Conservation (phyloP, 768 basidiomycete genomes). For the Podaxis sp. region DNA sequence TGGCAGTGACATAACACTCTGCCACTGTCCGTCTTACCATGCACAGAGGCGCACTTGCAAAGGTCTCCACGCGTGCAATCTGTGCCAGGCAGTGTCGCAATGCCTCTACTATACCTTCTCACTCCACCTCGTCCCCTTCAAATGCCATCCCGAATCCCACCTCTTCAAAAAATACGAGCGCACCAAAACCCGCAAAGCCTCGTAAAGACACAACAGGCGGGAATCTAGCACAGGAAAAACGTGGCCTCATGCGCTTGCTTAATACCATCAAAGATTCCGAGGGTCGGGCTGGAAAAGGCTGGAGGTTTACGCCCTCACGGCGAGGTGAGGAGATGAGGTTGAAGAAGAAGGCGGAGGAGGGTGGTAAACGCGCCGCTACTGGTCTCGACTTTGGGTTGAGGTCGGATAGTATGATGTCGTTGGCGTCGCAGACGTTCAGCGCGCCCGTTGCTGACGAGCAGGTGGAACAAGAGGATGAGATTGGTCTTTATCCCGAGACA, state of each 20-base stretch:
- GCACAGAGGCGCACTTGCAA: not conserved
- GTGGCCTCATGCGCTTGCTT: not conserved
- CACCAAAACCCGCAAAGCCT: no score
- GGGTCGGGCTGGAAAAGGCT: conserved; percentile 15
- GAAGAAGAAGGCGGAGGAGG: conserved; percentile 13
- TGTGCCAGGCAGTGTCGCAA: conserved; percentile 27
- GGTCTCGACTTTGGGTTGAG: not conserved
- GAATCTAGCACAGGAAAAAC: not conserved
- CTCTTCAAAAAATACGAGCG: not conserved
- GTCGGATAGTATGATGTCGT: not conserved
- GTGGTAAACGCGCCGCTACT: not conserved
- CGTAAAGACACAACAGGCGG: not conserved
- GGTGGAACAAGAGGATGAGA: conserved; percentile 9
- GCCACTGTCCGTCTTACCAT: not conserved
- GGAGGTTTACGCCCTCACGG: conserved; percentile 30
- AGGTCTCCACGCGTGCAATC: conserved; percentile 3
- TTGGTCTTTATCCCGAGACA: conserved; percentile 18
- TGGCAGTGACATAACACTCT: not conserved
- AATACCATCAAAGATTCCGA: not conserved
- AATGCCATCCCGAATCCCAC: not conserved
- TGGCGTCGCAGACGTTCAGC: not conserved
- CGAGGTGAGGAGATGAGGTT: conserved; percentile 38
- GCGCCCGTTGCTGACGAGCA: not conserved
- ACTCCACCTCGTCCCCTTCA: not conserved
- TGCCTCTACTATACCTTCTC: not conserved